These are phyloP conservation scores for Leptographium lundbergii DNA, from an alignment of 2,329 filamentous ascomycete species.

Conservation along the genomic window DNA sequence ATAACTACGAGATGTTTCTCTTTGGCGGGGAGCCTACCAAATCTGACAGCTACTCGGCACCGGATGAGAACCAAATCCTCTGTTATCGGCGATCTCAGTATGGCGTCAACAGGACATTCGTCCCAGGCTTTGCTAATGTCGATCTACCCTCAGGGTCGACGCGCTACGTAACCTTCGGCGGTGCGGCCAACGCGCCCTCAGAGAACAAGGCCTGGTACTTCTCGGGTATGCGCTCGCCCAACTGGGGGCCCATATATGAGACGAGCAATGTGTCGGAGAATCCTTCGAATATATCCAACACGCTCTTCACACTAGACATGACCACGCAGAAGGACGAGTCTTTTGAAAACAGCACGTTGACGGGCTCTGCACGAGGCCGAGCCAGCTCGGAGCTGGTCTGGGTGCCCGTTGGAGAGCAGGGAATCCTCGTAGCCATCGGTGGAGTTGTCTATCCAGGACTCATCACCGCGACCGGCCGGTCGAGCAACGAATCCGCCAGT, in stretches of 20 bases:
- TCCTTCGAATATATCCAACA: constrained; percentile 37
- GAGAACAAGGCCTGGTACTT: constrained; percentile 65
- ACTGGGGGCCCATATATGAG: constrained; percentile 35
- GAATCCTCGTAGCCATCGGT: constrained; percentile 65
- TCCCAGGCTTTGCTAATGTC: constrained; percentile 26
- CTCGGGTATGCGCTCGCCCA: constrained; percentile 42
- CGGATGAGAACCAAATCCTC: constrained; percentile 29
- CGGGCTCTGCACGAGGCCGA: constrained; percentile 34
- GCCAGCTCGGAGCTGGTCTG: constrained; percentile 56
- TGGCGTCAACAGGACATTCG: constrained; percentile 29
- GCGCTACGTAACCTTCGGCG: constrained; percentile 52
- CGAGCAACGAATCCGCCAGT: constrained; percentile 23
- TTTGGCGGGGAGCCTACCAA: constrained; percentile 44
- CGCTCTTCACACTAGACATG: constrained; percentile 51
- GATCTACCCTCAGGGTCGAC: constrained; percentile 35
- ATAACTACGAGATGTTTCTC: constrained; percentile 48
- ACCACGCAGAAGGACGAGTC: constrained; percentile 29
- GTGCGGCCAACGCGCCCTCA: constrained; percentile 49
- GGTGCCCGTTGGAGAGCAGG: constrained; percentile 65
- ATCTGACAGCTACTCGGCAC: constrained; percentile 23
- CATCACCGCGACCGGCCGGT: constrained; percentile 14
- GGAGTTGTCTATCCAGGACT: constrained; percentile 55
- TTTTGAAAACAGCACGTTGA: constrained; percentile 47
- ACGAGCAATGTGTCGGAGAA: constrained; percentile 20
- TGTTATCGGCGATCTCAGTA: constrained; percentile 42